Conservation (phyloP, 345 rosid genomes). For the Pistacia integerrima region DNA sequence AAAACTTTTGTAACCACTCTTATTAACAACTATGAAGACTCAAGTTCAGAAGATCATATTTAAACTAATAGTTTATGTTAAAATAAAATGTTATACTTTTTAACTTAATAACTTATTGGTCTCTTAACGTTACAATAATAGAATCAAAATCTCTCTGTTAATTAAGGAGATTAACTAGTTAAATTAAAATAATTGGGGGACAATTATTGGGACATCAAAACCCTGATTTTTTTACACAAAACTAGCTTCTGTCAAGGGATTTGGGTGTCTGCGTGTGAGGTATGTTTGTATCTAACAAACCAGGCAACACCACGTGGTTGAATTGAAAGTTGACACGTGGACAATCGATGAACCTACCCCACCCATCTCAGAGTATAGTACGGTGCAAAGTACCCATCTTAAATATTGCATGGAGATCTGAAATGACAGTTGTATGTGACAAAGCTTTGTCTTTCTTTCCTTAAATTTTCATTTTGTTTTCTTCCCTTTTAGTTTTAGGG, state of each 20-base stretch:
- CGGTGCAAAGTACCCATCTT: constrained; percentile 35
- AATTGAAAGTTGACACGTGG: constrained; percentile 11
- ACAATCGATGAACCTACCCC: neutral
- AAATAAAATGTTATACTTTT: too few species aligned
- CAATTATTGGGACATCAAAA: neutral
- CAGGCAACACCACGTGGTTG: constrained; percentile 19
- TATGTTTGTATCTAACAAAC: constrained; percentile 3
- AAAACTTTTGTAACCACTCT: too few species aligned
- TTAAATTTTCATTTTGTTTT: neutral
- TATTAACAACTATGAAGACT: too few species aligned
- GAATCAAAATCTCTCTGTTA: too few species aligned
- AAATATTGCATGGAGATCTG: constrained; percentile 19
- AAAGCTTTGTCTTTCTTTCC: neutral
- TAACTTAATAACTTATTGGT: too few species aligned
- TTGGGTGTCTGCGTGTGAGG: neutral
- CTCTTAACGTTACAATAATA: too few species aligned
- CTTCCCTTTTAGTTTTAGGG: too few species aligned
- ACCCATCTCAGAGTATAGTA: neutral
- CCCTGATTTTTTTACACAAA: neutral
- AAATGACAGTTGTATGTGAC: constrained; percentile 36
- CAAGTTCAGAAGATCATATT: too few species aligned
- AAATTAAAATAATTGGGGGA: too few species aligned
- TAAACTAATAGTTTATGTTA: too few species aligned
- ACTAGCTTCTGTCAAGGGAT: constrained; percentile 15
- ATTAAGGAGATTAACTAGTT: too few species aligned